Evolutionary conservation across 208 protist genomes (phyloP).

Genomic region (Wallacemonas sp.): DNA sequence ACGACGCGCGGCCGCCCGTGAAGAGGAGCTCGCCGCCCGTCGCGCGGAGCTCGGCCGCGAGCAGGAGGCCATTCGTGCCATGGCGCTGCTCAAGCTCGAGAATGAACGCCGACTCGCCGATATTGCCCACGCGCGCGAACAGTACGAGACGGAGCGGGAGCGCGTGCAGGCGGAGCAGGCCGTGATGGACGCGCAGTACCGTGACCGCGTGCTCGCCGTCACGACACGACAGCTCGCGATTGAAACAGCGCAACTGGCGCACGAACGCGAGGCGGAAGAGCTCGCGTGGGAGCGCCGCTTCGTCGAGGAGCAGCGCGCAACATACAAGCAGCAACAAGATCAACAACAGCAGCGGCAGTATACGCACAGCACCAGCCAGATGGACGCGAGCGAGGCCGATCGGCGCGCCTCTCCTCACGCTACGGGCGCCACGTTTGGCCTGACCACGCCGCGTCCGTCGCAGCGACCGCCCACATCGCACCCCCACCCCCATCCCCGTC

Average conservation of each 20-base stretch:
- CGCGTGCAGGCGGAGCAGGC: constrained; percentile 48
- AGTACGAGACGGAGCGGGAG: constrained; percentile 48
- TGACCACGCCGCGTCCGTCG: constrained; percentile 6
- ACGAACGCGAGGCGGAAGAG: constrained; percentile 45
- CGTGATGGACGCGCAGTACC: constrained; percentile 41
- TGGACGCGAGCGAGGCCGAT: background rate
- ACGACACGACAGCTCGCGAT: constrained; percentile 57
- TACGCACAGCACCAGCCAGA: background rate
- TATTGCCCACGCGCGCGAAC: constrained; percentile 43
- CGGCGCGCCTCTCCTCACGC: background rate
- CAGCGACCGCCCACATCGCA: background rate
- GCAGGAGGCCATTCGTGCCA: constrained; percentile 44
- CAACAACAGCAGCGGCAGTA: too few relatives aligned
- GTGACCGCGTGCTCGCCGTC: constrained; percentile 49
- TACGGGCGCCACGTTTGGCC: background rate
- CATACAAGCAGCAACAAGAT: constrained; percentile 14
- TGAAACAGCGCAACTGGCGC: constrained; percentile 45
- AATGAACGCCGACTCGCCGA: constrained; percentile 61
- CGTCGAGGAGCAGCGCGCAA: constrained; percentile 26
- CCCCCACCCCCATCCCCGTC: background rate
- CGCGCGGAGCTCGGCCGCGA: constrained; percentile 55
- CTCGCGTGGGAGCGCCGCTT: constrained; percentile 39
- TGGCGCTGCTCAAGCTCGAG: constrained; percentile 57
- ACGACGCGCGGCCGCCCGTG: constrained; percentile 33
- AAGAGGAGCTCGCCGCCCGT: constrained; percentile 47